phyloP scores from a whole-genome alignment of 768 basidiomycete species.

The Trametes sanguinea region DNA sequence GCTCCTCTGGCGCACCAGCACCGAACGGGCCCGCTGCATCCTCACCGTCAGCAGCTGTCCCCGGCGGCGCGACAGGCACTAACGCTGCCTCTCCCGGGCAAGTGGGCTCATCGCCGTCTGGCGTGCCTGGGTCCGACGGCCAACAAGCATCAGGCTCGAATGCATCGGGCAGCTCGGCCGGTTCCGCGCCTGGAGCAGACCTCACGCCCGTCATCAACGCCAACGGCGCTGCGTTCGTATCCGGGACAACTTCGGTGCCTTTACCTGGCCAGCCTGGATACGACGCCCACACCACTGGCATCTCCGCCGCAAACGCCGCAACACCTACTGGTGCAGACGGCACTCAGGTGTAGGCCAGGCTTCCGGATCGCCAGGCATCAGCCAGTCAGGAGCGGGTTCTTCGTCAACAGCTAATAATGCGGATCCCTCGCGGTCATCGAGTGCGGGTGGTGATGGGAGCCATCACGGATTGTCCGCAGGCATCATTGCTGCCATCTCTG shows the following conservation, averaged over 20 bases:
- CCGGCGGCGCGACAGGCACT: background rate
- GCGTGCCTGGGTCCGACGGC: background rate
- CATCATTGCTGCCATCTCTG: slow-evolving; percentile 49
- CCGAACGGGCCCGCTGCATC: background rate
- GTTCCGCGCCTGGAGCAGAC: background rate
- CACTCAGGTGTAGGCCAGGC: background rate
- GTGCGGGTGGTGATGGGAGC: slow-evolving; percentile 11
- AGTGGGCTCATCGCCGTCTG: background rate
- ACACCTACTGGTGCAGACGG: background rate
- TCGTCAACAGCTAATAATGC: slow-evolving; percentile 3
- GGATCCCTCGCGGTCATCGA: slow-evolving; percentile 3
- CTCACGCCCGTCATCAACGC: slow-evolving; percentile 5
- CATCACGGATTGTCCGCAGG: slow-evolving; percentile 42
- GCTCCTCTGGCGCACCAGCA: background rate
- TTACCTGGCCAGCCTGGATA: slow-evolving; percentile 5
- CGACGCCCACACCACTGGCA: background rate
- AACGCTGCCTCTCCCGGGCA: background rate
- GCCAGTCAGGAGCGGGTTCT: background rate
- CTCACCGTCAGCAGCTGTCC: background rate
- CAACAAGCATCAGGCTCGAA: background rate
- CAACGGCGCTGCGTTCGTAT: slow-evolving; percentile 17
- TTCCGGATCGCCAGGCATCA: background rate
- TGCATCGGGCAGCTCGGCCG: background rate
- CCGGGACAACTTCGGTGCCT: slow-evolving; percentile 7
- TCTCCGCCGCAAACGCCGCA: background rate